Conservation (phyloP, 2,329 filamentous ascomycete genomes). For the Ophiocordyceps australis region DNA sequence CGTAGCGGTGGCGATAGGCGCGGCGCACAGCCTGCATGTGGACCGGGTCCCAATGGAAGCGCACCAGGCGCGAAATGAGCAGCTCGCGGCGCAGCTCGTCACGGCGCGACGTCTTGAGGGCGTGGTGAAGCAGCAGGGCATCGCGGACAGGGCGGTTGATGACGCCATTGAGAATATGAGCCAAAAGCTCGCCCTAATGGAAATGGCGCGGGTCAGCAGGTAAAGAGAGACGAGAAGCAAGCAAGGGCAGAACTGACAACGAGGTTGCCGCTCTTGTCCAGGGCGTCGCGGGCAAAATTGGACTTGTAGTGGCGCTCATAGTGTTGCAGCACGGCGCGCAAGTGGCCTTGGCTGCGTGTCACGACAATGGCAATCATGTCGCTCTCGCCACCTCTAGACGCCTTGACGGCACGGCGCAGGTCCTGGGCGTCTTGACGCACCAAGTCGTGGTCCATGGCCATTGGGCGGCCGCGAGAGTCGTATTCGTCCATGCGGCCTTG, state of each 20-base stretch:
- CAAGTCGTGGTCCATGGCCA: conserved; percentile 38
- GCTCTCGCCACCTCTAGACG: conserved; percentile 68
- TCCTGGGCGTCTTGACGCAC: conserved; percentile 56
- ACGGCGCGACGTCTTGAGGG: conserved; percentile 54
- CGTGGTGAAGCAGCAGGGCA: conserved; percentile 78
- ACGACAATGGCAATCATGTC: conserved; percentile 78
- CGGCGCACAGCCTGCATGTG: conserved; percentile 67
- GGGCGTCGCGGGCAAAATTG: conserved; percentile 78
- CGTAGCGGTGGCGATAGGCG: conserved; percentile 66
- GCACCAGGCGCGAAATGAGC: conserved; percentile 71
- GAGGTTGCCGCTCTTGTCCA: conserved; percentile 78
- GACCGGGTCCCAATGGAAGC: conserved; percentile 79
- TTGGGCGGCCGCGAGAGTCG: conserved; percentile 40
- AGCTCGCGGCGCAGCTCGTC: conserved; percentile 66
- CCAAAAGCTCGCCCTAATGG: conserved; percentile 83
- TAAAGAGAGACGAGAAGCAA: conserved; percentile 1
- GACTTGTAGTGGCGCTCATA: conserved; percentile 58
- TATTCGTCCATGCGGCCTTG: conserved; percentile 69
- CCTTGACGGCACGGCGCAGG: conserved; percentile 48
- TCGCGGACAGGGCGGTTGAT: conserved; percentile 93
- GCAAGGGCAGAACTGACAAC: conserved; percentile 45
- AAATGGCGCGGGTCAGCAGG: background rate
- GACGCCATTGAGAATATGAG: conserved; percentile 88
- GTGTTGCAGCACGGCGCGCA: conserved; percentile 58
- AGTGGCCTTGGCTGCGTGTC: conserved; percentile 60